Evolutionary conservation across 2,329 filamentous ascomycete species (phyloP), one percentile per base, ranked within the genome.

Genomic region (Xylaria sp.): DNA sequence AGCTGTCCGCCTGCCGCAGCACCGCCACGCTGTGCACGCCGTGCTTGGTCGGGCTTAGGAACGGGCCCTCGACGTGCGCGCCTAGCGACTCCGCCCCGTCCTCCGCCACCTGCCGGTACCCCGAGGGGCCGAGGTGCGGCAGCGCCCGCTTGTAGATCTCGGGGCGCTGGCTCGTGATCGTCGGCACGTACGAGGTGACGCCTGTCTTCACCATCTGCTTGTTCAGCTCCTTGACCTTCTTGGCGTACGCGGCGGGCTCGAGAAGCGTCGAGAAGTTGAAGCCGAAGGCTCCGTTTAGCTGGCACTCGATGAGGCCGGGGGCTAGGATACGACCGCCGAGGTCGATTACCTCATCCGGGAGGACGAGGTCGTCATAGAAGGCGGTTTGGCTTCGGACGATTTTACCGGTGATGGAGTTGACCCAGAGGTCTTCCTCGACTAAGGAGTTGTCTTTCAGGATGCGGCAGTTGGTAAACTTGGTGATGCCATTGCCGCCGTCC

Each of bases 281-380:
- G 52, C 92, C 92, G 66, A 92, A 93, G 8, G 90, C 92, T 44
- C 92, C 92, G 67, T 97, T 97, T 63, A 97, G 85, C 72, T 97
- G 92, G 48, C 89, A 88, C 62, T 97, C 92, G 64, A 97, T 94
- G 68, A 97, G 81, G 21, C 92, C 92, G 0, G 92, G 91, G 0
- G 89, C 85, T 18, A 97, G 71, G 61, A 96, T 93, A 64, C 90
- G 90, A 54, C 91, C 91, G 47, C 86, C 84, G 1, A 97, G 84
- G 66, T 97, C 86, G 63, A 96, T 79, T 49, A 87, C 86, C 63
- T 86, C 75, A 68, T 93, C 90, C 1, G 92, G 90, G 2, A 87
- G 77, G 49, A 81, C 76, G 42, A 85, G 79, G 48, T 89, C 81
- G 63, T 86, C 85, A 69, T 90, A 92, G 69, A 88, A 88, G 34